Evolutionary conservation across 2,329 filamentous ascomycete genomes (phyloP).

Genomic region (Talaromyces sp.): DNA sequence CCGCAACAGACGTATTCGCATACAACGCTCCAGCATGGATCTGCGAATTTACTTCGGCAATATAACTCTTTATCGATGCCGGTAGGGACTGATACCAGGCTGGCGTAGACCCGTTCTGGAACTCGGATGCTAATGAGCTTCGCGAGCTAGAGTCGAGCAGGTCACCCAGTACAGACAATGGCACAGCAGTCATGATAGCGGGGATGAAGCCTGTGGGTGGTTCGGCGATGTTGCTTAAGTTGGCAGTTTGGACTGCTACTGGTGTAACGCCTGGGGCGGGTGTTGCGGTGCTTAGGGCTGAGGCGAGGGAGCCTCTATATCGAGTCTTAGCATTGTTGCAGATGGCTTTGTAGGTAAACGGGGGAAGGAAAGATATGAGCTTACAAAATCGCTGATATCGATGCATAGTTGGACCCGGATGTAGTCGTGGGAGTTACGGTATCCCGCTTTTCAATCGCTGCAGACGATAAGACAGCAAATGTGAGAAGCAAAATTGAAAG

Average conservation of each 20-base stretch:
- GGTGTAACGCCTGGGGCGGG: slow-evolving; percentile 11
- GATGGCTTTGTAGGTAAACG: neutral
- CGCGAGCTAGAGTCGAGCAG: slow-evolving; percentile 30
- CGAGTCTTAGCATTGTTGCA: neutral
- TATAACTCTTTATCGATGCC: slow-evolving; percentile 31
- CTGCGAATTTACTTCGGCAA: slow-evolving; percentile 31
- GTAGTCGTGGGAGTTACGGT: slow-evolving; percentile 1
- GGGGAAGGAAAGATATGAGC: neutral
- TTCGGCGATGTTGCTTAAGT: slow-evolving; percentile 32
- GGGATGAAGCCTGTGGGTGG: slow-evolving; percentile 30
- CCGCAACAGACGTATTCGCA: slow-evolving; percentile 24
- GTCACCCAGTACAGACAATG: slow-evolving; percentile 29
- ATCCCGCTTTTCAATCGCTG: slow-evolving; percentile 3
- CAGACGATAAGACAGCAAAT: slow-evolving; percentile 6
- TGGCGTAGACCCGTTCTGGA: slow-evolving; percentile 32
- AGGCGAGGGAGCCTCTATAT: slow-evolving; percentile 11
- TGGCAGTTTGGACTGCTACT: slow-evolving; percentile 24
- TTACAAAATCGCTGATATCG: slow-evolving; percentile 14
- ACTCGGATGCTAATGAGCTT: slow-evolving; percentile 30
- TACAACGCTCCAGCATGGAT: slow-evolving; percentile 29
- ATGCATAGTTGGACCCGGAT: slow-evolving; percentile 7
- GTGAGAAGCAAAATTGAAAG: slow-evolving; percentile 4
- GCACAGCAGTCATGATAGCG: slow-evolving; percentile 32
- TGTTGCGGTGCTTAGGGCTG: slow-evolving; percentile 10
- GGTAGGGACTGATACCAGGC: slow-evolving; percentile 33